A percentile compares a stretch with the other conserved stretches of the same genome.
Conservation (phyloP, 768 basidiomycete genomes). For the Leccinum pellstonianum region DNA sequence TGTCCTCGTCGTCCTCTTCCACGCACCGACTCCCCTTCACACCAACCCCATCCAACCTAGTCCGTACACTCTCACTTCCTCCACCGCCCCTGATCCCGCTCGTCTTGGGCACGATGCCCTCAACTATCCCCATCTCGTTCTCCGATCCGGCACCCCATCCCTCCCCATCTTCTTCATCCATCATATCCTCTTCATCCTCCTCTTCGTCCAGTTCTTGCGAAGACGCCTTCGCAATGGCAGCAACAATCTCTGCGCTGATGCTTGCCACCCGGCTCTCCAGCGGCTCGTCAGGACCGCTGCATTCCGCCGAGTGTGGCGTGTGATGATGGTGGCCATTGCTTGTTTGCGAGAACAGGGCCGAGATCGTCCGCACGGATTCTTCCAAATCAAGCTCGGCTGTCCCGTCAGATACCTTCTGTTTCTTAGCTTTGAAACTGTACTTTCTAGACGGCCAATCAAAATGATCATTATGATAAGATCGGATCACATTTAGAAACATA, state of each 20-base stretch:
- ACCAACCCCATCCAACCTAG: slow-evolving; percentile 10
- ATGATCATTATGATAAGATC: not conserved
- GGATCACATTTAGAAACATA: slow-evolving; percentile 38
- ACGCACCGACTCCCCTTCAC: slow-evolving; percentile 21
- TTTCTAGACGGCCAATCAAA: slow-evolving; percentile 45
- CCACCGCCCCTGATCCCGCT: slow-evolving; percentile 56
- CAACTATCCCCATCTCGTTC: slow-evolving; percentile 47
- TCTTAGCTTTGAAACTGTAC: slow-evolving; percentile 79
- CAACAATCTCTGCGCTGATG: slow-evolving; percentile 78
- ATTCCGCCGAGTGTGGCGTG: slow-evolving; percentile 34
- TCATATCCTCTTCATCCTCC: slow-evolving; percentile 44
- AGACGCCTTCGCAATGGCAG: slow-evolving; percentile 74
- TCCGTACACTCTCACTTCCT: slow-evolving; percentile 23
- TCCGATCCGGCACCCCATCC: slow-evolving; percentile 44
- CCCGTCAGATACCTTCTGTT: slow-evolving; percentile 48
- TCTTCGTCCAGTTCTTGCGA: slow-evolving; percentile 58
- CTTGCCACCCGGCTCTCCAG: slow-evolving; percentile 69
- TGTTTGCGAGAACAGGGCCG: slow-evolving; percentile 60
- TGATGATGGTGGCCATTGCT: slow-evolving; percentile 35
- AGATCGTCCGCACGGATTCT: slow-evolving; percentile 73
- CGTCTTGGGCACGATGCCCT: slow-evolving; percentile 56
- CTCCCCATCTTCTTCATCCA: slow-evolving; percentile 43
- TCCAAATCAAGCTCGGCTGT: slow-evolving; percentile 62
- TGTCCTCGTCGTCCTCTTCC: slow-evolving; percentile 70
- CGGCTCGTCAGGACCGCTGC: slow-evolving; percentile 36